Conservation (phyloP, 2,329 filamentous ascomycete genomes). For the Magnaporthales sp. region DNA sequence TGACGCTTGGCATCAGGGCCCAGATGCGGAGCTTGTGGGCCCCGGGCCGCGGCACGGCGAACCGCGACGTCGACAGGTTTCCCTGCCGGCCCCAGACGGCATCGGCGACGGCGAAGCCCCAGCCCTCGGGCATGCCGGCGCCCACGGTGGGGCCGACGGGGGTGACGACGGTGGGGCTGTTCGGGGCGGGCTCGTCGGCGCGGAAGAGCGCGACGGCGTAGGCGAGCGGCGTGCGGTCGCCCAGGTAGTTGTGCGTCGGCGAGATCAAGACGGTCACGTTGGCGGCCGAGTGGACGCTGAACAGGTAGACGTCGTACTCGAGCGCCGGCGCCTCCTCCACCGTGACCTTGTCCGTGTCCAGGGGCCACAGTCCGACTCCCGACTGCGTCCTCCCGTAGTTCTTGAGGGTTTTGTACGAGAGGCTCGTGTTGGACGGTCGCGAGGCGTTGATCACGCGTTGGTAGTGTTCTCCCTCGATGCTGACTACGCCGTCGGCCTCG, state of each 20-base stretch:
- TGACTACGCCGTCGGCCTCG: conserved; percentile 49
- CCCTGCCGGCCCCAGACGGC: conserved; percentile 34
- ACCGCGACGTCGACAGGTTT: conserved; percentile 36
- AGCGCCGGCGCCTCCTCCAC: conserved; percentile 42
- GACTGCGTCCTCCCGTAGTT: conserved; percentile 49
- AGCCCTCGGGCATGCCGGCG: conserved; percentile 29
- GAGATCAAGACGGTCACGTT: conserved; percentile 42
- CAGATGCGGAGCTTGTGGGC: conserved; percentile 41
- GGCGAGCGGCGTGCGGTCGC: conserved; percentile 40
- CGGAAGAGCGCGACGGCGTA: conserved; percentile 41
- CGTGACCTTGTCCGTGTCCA: conserved; percentile 38
- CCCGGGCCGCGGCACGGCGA: conserved; percentile 29
- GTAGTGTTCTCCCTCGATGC: conserved; percentile 46
- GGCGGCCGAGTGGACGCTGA: conserved; percentile 20
- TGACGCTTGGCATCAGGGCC: conserved; percentile 40
- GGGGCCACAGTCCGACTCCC: conserved; percentile 48
- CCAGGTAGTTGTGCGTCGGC: conserved; percentile 43
- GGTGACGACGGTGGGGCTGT: conserved; percentile 25
- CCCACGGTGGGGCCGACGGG: conserved; percentile 34
- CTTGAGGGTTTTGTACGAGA: conserved; percentile 43
- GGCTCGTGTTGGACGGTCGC: conserved; percentile 16
- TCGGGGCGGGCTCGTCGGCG: conserved; percentile 16
- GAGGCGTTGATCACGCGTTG: conserved; percentile 27
- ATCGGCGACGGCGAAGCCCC: conserved; percentile 34
- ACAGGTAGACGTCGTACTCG: conserved; percentile 27